Evolutionary conservation across 306 rosid species (phyloP).

Genomic region (Senna siamea): DNA sequence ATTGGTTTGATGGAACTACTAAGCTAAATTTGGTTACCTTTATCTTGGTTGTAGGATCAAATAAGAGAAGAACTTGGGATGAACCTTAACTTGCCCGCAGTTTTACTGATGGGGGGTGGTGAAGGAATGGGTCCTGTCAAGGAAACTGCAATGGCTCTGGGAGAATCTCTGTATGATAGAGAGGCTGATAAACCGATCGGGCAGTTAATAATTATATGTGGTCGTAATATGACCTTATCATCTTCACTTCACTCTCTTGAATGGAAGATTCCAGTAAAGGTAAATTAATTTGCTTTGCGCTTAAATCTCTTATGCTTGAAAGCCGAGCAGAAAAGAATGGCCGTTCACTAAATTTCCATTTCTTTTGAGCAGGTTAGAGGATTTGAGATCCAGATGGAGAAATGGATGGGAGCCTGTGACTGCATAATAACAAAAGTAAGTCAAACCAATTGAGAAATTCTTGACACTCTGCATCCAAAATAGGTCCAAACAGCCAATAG

Average conservation of each 20-base stretch:
- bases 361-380: slow-evolving; percentile 72
- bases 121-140: slow-evolving; percentile 86
- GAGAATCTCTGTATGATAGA: slow-evolving; percentile 53
- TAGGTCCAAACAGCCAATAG: background rate
- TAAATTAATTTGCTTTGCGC: slow-evolving; percentile 38
- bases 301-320: slow-evolving; percentile 12
- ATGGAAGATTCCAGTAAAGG: slow-evolving; percentile 92
- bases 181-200: slow-evolving; percentile 72
- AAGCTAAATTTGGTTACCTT: background rate
- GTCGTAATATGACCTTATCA: slow-evolving; percentile 72
- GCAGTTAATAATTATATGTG: slow-evolving; percentile 80
- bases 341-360: slow-evolving; percentile 24
- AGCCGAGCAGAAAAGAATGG: slow-evolving; percentile 16
- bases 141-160: slow-evolving; percentile 72
- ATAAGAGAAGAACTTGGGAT: slow-evolving; percentile 69
- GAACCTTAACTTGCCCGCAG: slow-evolving; percentile 65
- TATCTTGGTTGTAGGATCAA: slow-evolving; percentile 46
- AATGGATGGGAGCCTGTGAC: slow-evolving; percentile 99
- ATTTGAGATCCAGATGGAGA: slow-evolving; percentile 85
- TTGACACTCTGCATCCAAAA: background rate
- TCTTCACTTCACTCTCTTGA: slow-evolving; percentile 65
- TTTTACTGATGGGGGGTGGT: slow-evolving; percentile 77
- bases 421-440: slow-evolving; percentile 96
- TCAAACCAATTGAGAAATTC: background rate
- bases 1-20: background rate